A percentile compares a stretch with the other conserved stretches of the same genome.
Conservation (phyloP, 148 eudicot genomes). For the Vaccinium darrowii region DNA sequence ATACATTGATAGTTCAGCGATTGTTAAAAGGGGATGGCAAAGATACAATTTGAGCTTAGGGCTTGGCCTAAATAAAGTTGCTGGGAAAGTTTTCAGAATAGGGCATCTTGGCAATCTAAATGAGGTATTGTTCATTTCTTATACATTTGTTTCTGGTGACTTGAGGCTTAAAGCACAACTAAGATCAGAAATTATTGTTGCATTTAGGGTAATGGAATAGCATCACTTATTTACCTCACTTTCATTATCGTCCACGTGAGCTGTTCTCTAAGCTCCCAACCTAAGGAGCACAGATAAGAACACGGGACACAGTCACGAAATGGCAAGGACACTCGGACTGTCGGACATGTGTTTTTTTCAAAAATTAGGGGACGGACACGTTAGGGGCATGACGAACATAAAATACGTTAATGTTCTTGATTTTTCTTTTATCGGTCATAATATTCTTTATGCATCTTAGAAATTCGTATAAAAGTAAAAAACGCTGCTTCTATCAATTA, state of each 20-base stretch:
- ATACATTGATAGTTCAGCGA: conserved; percentile 67
- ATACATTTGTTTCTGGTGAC: neutral
- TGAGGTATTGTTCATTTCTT: conserved; percentile 48
- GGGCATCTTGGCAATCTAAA: conserved; percentile 97
- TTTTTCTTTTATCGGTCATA: no score
- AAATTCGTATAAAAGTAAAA: no score
- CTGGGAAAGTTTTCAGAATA: conserved; percentile 97
- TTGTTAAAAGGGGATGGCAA: conserved; percentile 80
- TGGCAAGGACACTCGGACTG: no score
- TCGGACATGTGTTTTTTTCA: no score
- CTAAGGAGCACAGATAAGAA: no score
- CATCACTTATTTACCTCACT: neutral
- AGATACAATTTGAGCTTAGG: conserved; percentile 95
- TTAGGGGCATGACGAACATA: no score
- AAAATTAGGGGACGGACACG: no score
- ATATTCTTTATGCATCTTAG: no score
- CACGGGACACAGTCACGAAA: no score
- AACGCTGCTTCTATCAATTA: no score
- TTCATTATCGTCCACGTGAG: neutral
- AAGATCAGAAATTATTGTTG: neutral
- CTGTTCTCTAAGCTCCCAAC: neutral
- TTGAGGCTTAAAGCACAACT: neutral
- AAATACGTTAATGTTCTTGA: no score
- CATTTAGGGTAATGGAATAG: neutral
- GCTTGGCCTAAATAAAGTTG: conserved; percentile 93